Percentiles rank a stretch among this genome's conserved stretches.
phyloP scores from a whole-genome alignment of 345 rosid species.

The Citrus inodora region DNA sequence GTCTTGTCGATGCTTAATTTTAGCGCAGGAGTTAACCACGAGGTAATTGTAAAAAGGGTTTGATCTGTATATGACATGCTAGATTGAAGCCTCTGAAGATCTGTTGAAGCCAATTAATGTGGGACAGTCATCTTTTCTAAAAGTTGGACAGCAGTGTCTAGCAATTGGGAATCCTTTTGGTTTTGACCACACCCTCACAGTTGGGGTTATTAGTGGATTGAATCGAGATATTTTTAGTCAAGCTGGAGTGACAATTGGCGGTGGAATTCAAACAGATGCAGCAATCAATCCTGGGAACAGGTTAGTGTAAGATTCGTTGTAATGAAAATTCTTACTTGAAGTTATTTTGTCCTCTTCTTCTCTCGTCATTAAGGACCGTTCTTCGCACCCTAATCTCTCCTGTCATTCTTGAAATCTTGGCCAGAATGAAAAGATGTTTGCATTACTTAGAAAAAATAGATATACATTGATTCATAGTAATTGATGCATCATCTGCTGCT shows the following conservation, averaged over 20 bases:
- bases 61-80: conserved; percentile 18
- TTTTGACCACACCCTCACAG: conserved; percentile 94
- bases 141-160: conserved; percentile 90
- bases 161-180: conserved; percentile 99
- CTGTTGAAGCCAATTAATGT: conserved; percentile 72
- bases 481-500: not conserved
- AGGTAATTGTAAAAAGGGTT: not conserved
- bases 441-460: not conserved
- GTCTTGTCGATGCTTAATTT: not conserved
- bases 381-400: not conserved
- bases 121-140: conserved; percentile 72
- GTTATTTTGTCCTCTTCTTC: not conserved
- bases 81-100: conserved; percentile 85
- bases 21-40: not conserved
- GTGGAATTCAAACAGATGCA: conserved; percentile 99
- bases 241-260: conserved; percentile 89
- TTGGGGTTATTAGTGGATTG: conserved; percentile 89
- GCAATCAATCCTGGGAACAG: conserved; percentile 98
- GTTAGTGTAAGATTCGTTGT: conserved; percentile 27
- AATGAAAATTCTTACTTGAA: not conserved
- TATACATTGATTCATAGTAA: not conserved
- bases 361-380: not conserved
- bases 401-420: not conserved
- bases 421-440: not conserved
- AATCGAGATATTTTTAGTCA: conserved; percentile 88